phyloP scores from a whole-genome alignment of 331 rosid species.

The Pyracantha coccinea region DNA sequence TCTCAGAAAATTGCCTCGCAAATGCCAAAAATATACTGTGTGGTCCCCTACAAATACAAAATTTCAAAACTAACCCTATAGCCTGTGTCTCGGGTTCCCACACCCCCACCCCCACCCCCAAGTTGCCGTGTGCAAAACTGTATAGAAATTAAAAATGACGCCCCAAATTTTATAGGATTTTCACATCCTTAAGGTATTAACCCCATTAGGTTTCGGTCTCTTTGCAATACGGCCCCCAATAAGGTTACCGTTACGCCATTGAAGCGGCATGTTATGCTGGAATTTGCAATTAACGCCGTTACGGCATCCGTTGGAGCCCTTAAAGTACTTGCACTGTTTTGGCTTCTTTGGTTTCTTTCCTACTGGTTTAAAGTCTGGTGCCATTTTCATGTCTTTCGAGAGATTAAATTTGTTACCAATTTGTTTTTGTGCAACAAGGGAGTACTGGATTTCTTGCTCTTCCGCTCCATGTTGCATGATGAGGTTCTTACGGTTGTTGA shows the following conservation, averaged over 20 bases:
- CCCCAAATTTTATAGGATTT: background rate
- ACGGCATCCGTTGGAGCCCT: conserved; percentile 50
- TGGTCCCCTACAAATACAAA: background rate
- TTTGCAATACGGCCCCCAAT: conserved; percentile 35
- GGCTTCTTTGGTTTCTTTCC: conserved; percentile 31
- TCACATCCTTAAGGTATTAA: conserved; percentile 19
- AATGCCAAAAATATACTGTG: background rate
- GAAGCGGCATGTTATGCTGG: conserved; percentile 36
- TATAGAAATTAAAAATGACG: background rate
- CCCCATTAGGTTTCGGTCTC: conserved; percentile 40
- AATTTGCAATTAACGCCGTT: conserved; percentile 47
- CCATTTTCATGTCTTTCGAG: conserved; percentile 25
- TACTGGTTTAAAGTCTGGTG: conserved; percentile 20
- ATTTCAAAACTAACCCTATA: background rate
- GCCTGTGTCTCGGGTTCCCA: background rate
- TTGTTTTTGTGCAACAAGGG: conserved; percentile 22
- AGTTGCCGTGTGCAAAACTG: background rate
- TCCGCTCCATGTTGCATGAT: conserved; percentile 59
- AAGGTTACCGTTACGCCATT: conserved; percentile 16
- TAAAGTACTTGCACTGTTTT: conserved; percentile 59
- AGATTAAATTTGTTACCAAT: conserved; percentile 28
- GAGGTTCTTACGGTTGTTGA: conserved; percentile 51
- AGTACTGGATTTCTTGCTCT: background rate
- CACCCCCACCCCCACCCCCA: no score
- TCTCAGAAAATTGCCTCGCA: background rate